phyloP scores from a whole-genome alignment of 257 asterid species.

The Solanum chiquidenum region DNA sequence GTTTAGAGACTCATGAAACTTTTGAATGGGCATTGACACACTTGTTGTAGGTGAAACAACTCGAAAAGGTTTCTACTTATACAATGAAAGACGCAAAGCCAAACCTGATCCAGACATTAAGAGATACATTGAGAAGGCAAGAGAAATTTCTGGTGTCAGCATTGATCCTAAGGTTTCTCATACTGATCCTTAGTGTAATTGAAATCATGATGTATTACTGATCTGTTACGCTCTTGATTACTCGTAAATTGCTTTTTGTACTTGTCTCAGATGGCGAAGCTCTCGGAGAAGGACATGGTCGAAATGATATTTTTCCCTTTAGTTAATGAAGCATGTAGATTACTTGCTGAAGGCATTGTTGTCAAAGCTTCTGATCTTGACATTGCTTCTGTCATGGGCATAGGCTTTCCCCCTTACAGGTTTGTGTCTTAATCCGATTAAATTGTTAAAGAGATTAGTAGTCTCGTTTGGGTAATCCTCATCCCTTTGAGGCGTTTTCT shows the following conservation, averaged over 20 bases:
- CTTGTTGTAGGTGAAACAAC: conserved; percentile 65
- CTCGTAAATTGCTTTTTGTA: not conserved
- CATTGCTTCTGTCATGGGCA: conserved; percentile 88
- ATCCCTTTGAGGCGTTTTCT: too few species aligned
- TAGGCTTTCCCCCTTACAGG: conserved; percentile 99
- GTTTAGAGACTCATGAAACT: not conserved
- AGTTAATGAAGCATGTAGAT: conserved; percentile 95
- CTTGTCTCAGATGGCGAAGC: conserved; percentile 37
- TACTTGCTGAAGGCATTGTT: conserved; percentile 80
- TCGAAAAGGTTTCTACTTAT: conserved; percentile 63
- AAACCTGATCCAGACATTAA: conserved; percentile 83
- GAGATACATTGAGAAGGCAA: conserved; percentile 67
- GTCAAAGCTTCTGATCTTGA: conserved; percentile 93
- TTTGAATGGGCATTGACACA: not conserved
- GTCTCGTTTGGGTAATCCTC: not conserved
- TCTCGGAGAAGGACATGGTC: conserved; percentile 75
- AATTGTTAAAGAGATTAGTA: not conserved
- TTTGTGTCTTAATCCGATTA: not conserved
- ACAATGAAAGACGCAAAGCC: conserved; percentile 75
- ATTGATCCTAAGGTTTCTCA: conserved; percentile 69
- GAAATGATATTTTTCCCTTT: conserved; percentile 94
- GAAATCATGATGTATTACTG: not conserved
- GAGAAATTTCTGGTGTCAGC: conserved; percentile 65
- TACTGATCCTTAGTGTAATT: not conserved
- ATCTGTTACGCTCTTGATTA: not conserved